A percentile compares a stretch with the other conserved stretches of the same genome.
Evolutionary conservation across 345 rosid genomes (phyloP).

Genomic region (Sisymbrium irio): DNA sequence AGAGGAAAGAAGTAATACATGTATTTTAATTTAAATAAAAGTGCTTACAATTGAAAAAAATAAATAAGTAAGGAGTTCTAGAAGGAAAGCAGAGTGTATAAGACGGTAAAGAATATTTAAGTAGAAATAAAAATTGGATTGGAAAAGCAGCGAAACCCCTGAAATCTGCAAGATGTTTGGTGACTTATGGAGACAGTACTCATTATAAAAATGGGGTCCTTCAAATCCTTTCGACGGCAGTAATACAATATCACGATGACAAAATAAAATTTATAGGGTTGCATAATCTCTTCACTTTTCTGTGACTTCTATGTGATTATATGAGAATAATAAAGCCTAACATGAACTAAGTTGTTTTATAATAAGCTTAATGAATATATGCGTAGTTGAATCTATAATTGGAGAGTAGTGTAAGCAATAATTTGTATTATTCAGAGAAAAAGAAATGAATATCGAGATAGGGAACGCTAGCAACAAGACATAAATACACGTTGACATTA

Average conservation of each 20-base stretch:
- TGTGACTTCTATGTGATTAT: too few species aligned
- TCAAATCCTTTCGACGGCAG: neutral
- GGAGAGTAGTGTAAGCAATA: neutral
- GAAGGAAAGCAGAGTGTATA: too few species aligned
- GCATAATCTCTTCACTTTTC: neutral
- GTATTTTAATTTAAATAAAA: too few species aligned
- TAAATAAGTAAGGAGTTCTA: too few species aligned
- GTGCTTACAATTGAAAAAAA: too few species aligned
- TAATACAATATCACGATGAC: neutral
- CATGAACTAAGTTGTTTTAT: neutral
- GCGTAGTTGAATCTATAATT: too few species aligned
- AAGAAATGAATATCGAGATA: neutral
- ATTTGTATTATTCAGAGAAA: neutral
- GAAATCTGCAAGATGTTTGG: too few species aligned
- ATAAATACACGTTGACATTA: too few species aligned
- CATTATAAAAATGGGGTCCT: neutral
- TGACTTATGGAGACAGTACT: too few species aligned
- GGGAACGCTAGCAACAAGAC: neutral
- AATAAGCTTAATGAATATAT: neutral
- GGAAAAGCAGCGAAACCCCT: too few species aligned
- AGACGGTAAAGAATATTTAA: too few species aligned
- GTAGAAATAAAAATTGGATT: neutral
- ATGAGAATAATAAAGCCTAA: neutral
- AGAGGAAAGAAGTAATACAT: too few species aligned
- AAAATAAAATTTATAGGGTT: neutral